These are phyloP conservation scores for Monosporascus cannonballus DNA, from an alignment of 2,329 filamentous ascomycete species.

Conservation along the genomic window DNA sequence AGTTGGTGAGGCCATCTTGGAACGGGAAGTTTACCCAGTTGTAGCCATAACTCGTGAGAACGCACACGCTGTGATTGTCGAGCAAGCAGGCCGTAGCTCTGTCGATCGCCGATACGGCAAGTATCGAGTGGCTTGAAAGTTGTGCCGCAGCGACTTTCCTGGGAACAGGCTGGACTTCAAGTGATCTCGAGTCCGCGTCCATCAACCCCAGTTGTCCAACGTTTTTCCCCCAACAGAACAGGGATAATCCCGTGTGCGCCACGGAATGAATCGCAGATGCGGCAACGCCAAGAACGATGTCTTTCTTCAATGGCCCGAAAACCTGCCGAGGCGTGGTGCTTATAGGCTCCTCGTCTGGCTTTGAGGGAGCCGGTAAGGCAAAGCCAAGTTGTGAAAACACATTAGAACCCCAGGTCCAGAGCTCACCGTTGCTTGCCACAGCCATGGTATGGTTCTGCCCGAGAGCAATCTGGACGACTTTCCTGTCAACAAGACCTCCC, in stretches of 20 bases:
- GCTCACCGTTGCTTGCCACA: slow-evolving; percentile 76
- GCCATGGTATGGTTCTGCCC: slow-evolving; percentile 90
- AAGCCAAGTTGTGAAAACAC: slow-evolving; percentile 83
- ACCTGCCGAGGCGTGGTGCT: slow-evolving; percentile 80
- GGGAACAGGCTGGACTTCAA: slow-evolving; percentile 76
- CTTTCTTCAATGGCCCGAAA: slow-evolving; percentile 85
- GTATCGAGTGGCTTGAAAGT: slow-evolving; percentile 60
- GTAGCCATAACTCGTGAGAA: slow-evolving; percentile 94
- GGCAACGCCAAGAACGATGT: slow-evolving; percentile 72
- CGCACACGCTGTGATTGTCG: slow-evolving; percentile 81
- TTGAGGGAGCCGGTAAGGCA: slow-evolving; percentile 57
- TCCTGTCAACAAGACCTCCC: slow-evolving; percentile 67
- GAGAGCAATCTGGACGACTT: slow-evolving; percentile 70
- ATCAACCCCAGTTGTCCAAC: slow-evolving; percentile 89
- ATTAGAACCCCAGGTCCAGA: slow-evolving; percentile 94
- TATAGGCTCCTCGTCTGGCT: slow-evolving; percentile 76
- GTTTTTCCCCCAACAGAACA: slow-evolving; percentile 95
- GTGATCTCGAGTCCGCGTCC: slow-evolving; percentile 87
- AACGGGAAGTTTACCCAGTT: slow-evolving; percentile 82
- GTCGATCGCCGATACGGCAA: slow-evolving; percentile 81
- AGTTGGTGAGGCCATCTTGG: slow-evolving; percentile 62
- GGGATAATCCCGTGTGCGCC: slow-evolving; percentile 69
- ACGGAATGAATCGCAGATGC: slow-evolving; percentile 91
- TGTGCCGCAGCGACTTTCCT: slow-evolving; percentile 84
- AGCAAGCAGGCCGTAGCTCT: slow-evolving; percentile 81